Conservation (phyloP, 257 asterid genomes). For the Sherardia arvensis region DNA sequence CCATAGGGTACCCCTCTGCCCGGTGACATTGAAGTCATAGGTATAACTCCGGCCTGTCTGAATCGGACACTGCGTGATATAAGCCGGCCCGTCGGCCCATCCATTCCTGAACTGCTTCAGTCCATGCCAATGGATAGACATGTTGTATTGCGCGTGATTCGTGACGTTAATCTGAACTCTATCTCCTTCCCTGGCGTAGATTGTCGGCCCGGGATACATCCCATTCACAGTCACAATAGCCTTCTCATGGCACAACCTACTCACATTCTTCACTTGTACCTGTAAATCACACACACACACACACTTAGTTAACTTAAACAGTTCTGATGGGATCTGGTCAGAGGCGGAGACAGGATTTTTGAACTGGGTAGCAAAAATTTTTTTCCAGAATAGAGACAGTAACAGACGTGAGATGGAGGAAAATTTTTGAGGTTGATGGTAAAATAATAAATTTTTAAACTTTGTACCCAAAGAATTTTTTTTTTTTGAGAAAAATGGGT, state of each 20-base stretch:
- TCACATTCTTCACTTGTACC: conserved; percentile 54
- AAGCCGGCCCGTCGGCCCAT: conserved; percentile 50
- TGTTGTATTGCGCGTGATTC: conserved; percentile 53
- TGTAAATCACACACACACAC: conserved; percentile 7
- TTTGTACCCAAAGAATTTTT: too few relatives aligned
- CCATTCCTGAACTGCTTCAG: conserved; percentile 51
- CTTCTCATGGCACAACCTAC: conserved; percentile 59
- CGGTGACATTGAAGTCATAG: conserved; percentile 30
- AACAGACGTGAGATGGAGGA: too few relatives aligned
- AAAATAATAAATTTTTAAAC: too few relatives aligned
- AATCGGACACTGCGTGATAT: conserved; percentile 58
- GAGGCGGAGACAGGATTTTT: too few relatives aligned
- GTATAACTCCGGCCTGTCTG: conserved; percentile 48
- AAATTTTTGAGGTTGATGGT: too few relatives aligned
- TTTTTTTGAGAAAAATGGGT: too few relatives aligned
- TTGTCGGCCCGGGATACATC: conserved; percentile 33
- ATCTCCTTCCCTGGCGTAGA: conserved; percentile 46
- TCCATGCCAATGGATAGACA: conserved; percentile 79
- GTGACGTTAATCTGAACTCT: conserved; percentile 48
- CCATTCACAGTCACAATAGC: conserved; percentile 61
- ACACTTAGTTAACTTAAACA: not conserved
- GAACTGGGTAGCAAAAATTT: too few relatives aligned
- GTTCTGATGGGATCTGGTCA: not conserved
- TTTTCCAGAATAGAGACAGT: too few relatives aligned
- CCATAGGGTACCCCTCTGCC: conserved; percentile 42